Base-by-base conservation (phyloP, 2,329 filamentous ascomycete species). In the Ceratocystis diversiconidia region DNA sequence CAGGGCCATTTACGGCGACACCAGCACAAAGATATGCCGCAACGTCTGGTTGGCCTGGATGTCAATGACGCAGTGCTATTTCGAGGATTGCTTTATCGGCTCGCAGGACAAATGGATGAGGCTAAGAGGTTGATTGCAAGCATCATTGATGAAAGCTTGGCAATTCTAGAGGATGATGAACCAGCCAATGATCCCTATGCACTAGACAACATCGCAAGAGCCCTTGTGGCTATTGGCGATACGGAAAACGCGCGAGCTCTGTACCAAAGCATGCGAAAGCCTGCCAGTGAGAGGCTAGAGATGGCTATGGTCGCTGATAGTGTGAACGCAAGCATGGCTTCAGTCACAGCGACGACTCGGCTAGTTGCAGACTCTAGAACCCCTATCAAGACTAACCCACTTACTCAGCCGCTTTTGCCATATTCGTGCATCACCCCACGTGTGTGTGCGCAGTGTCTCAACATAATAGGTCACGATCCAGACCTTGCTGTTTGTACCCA, bases 21-120 rank as follows among this genome's bases (percentile, higher is more conserved):
- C 22, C 74, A 75, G 62, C 75, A 75, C 63, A 70, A 72, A 2
- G 73, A 78, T 25, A 75, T 78, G 68, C 76, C 76, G 2, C 69
- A 74, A 22, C 72, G 73, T 65, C 76, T 77, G 69, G 72, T 75
- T 0, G 76, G 76, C 0, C 76, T 75, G 0, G 76, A 78, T 43
- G 72, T 77, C 67, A 78, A 78, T 62, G 73, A 74, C 1, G 76
- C 76, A 0, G 73, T 75, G 17, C 74, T 78, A 25, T 78, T 76
- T 67, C 72, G 77, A 10, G 72, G 75, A 0, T 70, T 76, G 15
- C 73, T 77, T 64, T 74, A 76, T 67, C 73, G 75, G 0, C 71
- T 75, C 1, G 68, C 72, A 0, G 72, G 73, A 2, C 68, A 72
- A 28, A 69, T 66, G 4, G 48, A 63, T 0, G 72, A 73, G 3